phyloP scores from a whole-genome alignment of 2,329 filamentous ascomycete species.

The Rutstroemia sp. region DNA sequence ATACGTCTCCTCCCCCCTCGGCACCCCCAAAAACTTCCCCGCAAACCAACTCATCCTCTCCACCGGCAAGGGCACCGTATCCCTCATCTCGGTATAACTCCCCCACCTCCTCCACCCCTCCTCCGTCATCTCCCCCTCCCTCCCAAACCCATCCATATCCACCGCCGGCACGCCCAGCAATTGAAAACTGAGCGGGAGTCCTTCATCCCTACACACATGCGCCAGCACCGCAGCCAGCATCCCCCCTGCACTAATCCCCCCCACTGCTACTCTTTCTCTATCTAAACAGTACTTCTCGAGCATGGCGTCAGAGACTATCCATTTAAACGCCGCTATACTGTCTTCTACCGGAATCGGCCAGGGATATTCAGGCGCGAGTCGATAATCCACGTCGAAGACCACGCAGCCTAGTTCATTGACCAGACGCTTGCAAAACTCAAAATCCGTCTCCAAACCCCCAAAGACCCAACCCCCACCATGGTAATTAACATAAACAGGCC shows the following conservation, averaged over 20 bases:
- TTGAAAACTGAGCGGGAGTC: conserved; percentile 17
- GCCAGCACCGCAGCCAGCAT: conserved; percentile 16
- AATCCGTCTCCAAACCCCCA: conserved; percentile 32
- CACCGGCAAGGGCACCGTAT: conserved; percentile 12
- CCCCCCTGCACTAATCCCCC: conserved; percentile 17
- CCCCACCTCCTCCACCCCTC: conserved; percentile 10
- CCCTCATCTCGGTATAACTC: conserved; percentile 16
- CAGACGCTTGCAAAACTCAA: conserved; percentile 35
- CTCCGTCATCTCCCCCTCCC: conserved; percentile 2
- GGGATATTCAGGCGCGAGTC: conserved; percentile 37
- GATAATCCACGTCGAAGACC: conserved; percentile 37
- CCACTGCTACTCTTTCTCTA: conserved; percentile 14
- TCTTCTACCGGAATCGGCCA: conserved; percentile 39
- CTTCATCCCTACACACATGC: conserved; percentile 14
- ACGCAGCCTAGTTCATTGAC: conserved; percentile 34
- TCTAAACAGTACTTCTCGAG: conserved; percentile 19
- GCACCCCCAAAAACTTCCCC: conserved; percentile 12
- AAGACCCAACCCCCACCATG: conserved; percentile 35
- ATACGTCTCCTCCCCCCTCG: conserved; percentile 3
- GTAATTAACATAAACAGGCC: conserved; percentile 33
- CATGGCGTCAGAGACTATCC: conserved; percentile 24
- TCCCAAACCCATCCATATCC: conserved; percentile 14
- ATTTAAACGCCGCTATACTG: conserved; percentile 37
- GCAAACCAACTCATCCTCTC: conserved; percentile 17
- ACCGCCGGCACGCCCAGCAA: conserved; percentile 15